These are phyloP conservation scores for Patellifolia procumbens DNA, from an alignment of 179 eudicot genomes.

Conservation along the genomic window DNA sequence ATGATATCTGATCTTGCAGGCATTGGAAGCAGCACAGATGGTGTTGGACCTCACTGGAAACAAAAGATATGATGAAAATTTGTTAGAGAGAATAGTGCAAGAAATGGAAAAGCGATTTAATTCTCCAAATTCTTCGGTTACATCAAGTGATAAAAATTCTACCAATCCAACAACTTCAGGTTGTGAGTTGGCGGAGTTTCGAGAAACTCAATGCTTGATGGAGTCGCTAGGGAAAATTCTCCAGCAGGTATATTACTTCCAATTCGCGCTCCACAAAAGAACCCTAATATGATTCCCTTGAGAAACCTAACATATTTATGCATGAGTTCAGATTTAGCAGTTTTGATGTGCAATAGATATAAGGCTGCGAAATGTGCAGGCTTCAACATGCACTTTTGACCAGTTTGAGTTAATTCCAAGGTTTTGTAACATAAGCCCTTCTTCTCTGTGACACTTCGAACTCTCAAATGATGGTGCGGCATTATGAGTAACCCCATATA, in stretches of 20 bases:
- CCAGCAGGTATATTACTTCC: slow-evolving; percentile 47
- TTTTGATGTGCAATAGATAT: no score
- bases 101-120: slow-evolving; percentile 64
- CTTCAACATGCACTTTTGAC: no score
- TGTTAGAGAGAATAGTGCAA: slow-evolving; percentile 63
- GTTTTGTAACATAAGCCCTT: no score
- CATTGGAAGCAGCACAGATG: slow-evolving; percentile 72
- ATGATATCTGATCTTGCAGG: slow-evolving; percentile 39
- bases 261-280: neutral
- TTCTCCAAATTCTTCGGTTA: slow-evolving; percentile 29
- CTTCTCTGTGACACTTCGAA: no score
- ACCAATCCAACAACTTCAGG: slow-evolving; percentile 27
- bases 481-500: no score
- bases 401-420: no score
- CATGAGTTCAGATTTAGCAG: neutral
- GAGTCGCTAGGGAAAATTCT: slow-evolving; percentile 76
- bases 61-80: slow-evolving; percentile 58
- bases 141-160: slow-evolving; percentile 22
- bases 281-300: neutral
- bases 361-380: no score
- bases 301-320: neutral
- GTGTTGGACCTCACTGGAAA: slow-evolving; percentile 62
- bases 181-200: slow-evolving; percentile 32
- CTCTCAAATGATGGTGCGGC: no score
- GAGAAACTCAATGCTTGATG: slow-evolving; percentile 61